Evolutionary conservation across 1,284 basidiomycete genomes (phyloP).

Genomic region (Calocybe gambosa): DNA sequence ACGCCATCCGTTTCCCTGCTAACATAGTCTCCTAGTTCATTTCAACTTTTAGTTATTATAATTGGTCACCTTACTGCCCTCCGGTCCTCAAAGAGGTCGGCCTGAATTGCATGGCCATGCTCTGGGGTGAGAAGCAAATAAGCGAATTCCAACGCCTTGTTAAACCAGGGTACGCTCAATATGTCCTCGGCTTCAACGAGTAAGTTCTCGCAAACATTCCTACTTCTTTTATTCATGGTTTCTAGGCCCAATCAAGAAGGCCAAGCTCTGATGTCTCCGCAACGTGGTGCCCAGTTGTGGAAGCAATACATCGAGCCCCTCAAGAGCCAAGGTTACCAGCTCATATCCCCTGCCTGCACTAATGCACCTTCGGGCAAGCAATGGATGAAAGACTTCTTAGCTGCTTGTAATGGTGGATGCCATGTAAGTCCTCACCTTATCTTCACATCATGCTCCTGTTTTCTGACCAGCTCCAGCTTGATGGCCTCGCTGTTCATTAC

Average conservation of each 20-base stretch:
- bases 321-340: constrained; percentile 44
- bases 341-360: constrained; percentile 66
- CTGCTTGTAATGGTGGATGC: constrained; percentile 42
- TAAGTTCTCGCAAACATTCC: constrained; percentile 24
- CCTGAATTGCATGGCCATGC: constrained; percentile 56
- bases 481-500: constrained; percentile 48
- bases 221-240: background rate
- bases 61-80: constrained; percentile 47
- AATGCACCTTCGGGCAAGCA: constrained; percentile 46
- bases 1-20: background rate
- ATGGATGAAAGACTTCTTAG: constrained; percentile 60
- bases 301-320: constrained; percentile 57
- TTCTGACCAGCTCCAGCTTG: constrained; percentile 33
- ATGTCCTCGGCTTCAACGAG: constrained; percentile 69
- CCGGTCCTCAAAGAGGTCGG: constrained; percentile 32
- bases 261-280: constrained; percentile 57
- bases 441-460: background rate
- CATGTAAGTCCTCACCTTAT: constrained; percentile 32
- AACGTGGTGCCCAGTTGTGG: constrained; percentile 51
- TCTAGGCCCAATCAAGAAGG: constrained; percentile 36
- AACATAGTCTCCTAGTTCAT: constrained; percentile 37
- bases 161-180: constrained; percentile 42
- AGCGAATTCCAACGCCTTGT: constrained; percentile 38
- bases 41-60: constrained; percentile 41
- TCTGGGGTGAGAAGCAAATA: constrained; percentile 56